phyloP scores from a whole-genome alignment of 1,139 yeast species.

The Hansenula sp. region DNA sequence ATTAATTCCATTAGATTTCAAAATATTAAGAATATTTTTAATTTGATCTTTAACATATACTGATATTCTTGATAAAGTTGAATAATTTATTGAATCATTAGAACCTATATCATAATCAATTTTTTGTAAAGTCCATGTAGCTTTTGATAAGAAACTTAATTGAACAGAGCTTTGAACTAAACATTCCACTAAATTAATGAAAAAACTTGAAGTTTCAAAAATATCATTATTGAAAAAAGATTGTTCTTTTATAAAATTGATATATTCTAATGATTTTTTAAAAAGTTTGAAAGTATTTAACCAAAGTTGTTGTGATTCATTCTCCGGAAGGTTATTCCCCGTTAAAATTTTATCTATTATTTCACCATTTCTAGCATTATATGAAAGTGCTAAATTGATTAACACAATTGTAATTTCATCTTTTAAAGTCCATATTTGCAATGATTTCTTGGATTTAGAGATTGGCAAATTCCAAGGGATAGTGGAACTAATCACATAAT shows the following conservation, averaged over 20 bases:
- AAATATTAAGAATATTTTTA: constrained; percentile 1
- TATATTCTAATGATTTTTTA: constrained; percentile 15
- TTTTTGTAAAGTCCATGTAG: constrained; percentile 11
- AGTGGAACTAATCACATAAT: neutral
- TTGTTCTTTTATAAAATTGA: constrained; percentile 8
- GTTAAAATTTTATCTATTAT: constrained; percentile 5
- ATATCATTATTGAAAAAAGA: neutral
- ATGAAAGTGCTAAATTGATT: constrained; percentile 7
- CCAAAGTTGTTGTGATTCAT: constrained; percentile 11
- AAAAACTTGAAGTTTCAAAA: constrained; percentile 7
- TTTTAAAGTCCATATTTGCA: constrained; percentile 6
- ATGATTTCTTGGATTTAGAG: neutral
- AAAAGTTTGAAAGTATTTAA: constrained; percentile 14
- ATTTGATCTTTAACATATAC: constrained; percentile 14
- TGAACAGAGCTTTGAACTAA: constrained; percentile 10
- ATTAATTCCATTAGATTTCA: neutral
- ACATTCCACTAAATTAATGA: constrained; percentile 5
- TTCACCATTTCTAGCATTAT: constrained; percentile 12
- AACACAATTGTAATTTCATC: constrained; percentile 8
- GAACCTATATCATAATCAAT: constrained; percentile 10
- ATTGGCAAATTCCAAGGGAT: constrained; percentile 11
- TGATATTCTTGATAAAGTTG: constrained; percentile 17
- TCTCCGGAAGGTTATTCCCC: neutral
- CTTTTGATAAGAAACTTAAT: constrained; percentile 15
- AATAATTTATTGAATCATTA: constrained; percentile 14